These are phyloP conservation scores for Talaromyces sp. DNA, from an alignment of 2,329 filamentous ascomycete species.

Conservation along the genomic window DNA sequence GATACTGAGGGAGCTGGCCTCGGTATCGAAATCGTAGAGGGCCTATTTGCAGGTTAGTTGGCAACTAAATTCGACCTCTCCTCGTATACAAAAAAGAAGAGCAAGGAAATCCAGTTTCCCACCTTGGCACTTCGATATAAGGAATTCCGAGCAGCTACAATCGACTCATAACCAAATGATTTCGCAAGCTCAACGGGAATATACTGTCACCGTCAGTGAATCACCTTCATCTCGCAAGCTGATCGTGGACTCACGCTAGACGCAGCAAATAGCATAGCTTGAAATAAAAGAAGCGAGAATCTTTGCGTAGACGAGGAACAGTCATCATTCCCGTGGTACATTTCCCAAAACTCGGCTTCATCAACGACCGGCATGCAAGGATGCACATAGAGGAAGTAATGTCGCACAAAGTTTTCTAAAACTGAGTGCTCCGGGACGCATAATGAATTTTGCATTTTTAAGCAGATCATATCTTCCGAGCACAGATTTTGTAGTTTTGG, in stretches of 20 bases:
- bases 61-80: neutral
- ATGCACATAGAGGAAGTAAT: constrained; percentile 27
- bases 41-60: neutral
- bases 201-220: neutral
- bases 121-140: constrained; percentile 2
- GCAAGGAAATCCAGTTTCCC: neutral
- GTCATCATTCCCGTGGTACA: neutral
- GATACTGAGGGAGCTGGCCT: neutral
- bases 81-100: neutral
- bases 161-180: neutral
- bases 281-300: neutral
- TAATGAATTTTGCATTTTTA: constrained; percentile 43
- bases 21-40: neutral
- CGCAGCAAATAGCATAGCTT: neutral
- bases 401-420: constrained; percentile 43
- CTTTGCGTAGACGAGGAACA: neutral
- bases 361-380: constrained; percentile 24
- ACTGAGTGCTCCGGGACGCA: constrained; percentile 37
- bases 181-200: neutral
- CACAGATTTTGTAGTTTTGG: constrained; percentile 13
- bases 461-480: constrained; percentile 43
- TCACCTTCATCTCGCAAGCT: neutral
- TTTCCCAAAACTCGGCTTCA: constrained; percentile 43
- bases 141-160: neutral
- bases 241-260: neutral